Percentiles rank a stretch among this genome's conserved stretches.
These are phyloP conservation scores for Xanthoceras sorbifolium DNA, from an alignment of 345 rosid species.

Conservation along the genomic window DNA sequence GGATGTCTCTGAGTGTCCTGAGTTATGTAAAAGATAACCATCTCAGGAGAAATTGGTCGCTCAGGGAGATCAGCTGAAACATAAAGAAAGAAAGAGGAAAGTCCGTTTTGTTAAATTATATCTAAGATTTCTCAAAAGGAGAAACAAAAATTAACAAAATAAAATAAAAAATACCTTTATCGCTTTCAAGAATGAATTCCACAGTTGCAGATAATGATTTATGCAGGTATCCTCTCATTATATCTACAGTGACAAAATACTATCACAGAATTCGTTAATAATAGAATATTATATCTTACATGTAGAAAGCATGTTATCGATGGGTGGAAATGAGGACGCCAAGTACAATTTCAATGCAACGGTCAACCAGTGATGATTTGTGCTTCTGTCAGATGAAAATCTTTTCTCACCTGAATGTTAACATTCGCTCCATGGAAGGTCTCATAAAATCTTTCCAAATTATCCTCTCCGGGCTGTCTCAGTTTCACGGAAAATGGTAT, in stretches of 20 bases:
- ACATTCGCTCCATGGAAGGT: slow-evolving; percentile 87
- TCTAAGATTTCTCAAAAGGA: slow-evolving; percentile 7
- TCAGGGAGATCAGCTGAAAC: slow-evolving; percentile 65
- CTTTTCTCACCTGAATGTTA: slow-evolving; percentile 73
- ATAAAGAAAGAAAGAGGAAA: slow-evolving; percentile 19
- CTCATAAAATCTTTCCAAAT: slow-evolving; percentile 67
- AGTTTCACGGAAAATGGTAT: slow-evolving; percentile 67
- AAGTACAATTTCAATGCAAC: slow-evolving; percentile 3
- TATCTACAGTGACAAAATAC: slow-evolving; percentile 82
- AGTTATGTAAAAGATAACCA: slow-evolving; percentile 81
- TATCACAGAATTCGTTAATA: slow-evolving; percentile 47
- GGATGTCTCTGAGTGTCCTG: slow-evolving; percentile 94
- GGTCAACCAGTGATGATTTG: neutral
- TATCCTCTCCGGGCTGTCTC: slow-evolving; percentile 54
- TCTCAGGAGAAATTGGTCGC: slow-evolving; percentile 71
- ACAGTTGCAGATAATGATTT: slow-evolving; percentile 66
- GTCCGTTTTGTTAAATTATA: slow-evolving; percentile 9
- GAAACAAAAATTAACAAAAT: neutral
- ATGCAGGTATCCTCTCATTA: slow-evolving; percentile 73
- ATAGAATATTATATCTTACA: slow-evolving; percentile 12
- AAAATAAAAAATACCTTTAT: slow-evolving; percentile 48
- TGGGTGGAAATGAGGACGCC: neutral
- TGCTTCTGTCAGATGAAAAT: slow-evolving; percentile 9
- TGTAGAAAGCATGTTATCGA: neutral
- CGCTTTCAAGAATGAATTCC: slow-evolving; percentile 80